These are phyloP conservation scores for Serendipita sp. DNA, from an alignment of 768 basidiomycete genomes.

Conservation along the genomic window DNA sequence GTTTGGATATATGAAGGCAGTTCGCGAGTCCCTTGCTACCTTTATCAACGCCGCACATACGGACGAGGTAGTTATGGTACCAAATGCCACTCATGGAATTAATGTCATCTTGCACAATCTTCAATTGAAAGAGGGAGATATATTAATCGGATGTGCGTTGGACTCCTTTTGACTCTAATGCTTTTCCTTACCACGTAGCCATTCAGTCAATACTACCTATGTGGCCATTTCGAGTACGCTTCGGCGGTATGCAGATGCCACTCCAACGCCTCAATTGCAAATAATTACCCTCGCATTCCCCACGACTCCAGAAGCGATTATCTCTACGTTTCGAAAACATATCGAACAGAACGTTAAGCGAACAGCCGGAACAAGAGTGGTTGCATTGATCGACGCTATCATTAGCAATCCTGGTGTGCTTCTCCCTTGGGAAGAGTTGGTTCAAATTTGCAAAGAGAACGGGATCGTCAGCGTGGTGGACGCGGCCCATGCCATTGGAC, in stretches of 20 bases:
- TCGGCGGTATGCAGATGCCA: slow-evolving; percentile 36
- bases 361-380: slow-evolving; percentile 26
- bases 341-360: slow-evolving; percentile 19
- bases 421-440: slow-evolving; percentile 59
- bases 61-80: slow-evolving; percentile 26
- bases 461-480: slow-evolving; percentile 57
- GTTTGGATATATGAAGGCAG: slow-evolving; percentile 16
- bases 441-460: slow-evolving; percentile 44
- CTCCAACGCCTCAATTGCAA: slow-evolving; percentile 36
- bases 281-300: slow-evolving; percentile 40
- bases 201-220: slow-evolving; percentile 42
- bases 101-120: slow-evolving; percentile 55
- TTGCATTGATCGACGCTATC: slow-evolving; percentile 58
- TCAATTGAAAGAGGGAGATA: slow-evolving; percentile 12
- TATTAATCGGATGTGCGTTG: slow-evolving; percentile 36
- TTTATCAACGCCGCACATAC: slow-evolving; percentile 17
- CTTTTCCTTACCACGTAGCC: not conserved
- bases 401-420: slow-evolving; percentile 41
- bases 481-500: slow-evolving; percentile 66
- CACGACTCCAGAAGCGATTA: slow-evolving; percentile 36
- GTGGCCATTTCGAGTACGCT: slow-evolving; percentile 34
- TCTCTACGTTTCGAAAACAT: slow-evolving; percentile 31
- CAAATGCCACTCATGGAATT: slow-evolving; percentile 49
- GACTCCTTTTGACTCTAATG: not conserved
- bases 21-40: slow-evolving; percentile 16